phyloP scores from a whole-genome alignment of 1,284 basidiomycete genomes.

The Cystobasidiaceae sp. region DNA sequence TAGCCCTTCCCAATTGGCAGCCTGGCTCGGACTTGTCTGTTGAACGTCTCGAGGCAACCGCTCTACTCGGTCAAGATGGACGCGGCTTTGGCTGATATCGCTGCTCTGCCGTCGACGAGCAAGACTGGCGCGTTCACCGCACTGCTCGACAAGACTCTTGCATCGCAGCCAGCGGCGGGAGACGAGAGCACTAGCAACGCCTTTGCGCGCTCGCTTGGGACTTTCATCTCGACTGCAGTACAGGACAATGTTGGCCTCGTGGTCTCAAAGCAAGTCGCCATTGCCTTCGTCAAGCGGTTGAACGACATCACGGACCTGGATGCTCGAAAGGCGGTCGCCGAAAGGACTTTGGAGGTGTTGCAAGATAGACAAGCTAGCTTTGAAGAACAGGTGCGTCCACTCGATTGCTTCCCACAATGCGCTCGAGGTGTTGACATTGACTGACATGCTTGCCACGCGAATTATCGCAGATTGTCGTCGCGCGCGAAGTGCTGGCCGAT shows the following conservation, averaged over 20 bases:
- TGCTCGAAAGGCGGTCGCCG: slow-evolving; percentile 62
- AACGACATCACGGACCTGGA: slow-evolving; percentile 56
- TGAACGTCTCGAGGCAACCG: background rate
- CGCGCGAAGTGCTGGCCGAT: slow-evolving; percentile 81
- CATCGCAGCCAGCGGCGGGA: background rate
- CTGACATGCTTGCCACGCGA: background rate
- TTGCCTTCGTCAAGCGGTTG: slow-evolving; percentile 68
- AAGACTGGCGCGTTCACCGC: slow-evolving; percentile 25
- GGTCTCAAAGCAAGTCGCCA: slow-evolving; percentile 73
- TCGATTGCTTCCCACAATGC: background rate
- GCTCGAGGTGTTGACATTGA: background rate
- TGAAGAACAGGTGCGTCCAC: slow-evolving; percentile 79
- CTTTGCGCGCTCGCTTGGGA: slow-evolving; percentile 11
- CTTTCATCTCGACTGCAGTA: slow-evolving; percentile 14
- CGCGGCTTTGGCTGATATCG: slow-evolving; percentile 11
- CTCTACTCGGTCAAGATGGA: slow-evolving; percentile 6
- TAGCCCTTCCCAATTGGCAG: background rate
- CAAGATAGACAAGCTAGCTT: slow-evolving; percentile 77
- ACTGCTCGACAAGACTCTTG: slow-evolving; percentile 13
- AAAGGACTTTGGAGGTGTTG: slow-evolving; percentile 64
- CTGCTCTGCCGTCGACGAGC: slow-evolving; percentile 7
- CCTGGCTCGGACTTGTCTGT: background rate
- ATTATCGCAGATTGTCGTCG: slow-evolving; percentile 67
- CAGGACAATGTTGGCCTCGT: slow-evolving; percentile 45
- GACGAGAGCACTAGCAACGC: background rate